These are phyloP conservation scores for Eucalyptus marginata DNA, from an alignment of 345 rosid genomes.

Conservation along the genomic window DNA sequence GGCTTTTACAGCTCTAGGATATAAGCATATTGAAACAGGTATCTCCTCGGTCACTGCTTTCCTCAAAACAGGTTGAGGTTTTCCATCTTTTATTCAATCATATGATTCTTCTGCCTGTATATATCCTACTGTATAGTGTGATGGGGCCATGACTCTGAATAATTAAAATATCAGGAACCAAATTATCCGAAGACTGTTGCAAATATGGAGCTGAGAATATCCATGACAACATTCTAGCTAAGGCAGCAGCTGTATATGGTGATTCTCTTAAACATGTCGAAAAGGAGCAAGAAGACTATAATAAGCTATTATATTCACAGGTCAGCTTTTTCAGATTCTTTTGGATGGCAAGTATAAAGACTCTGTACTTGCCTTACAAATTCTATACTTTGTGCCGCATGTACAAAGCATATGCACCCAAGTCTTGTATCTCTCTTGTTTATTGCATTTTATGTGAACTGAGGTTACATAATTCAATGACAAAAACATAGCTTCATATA, in stretches of 20 bases:
- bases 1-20: constrained; percentile 59
- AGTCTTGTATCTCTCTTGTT: neutral
- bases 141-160: neutral
- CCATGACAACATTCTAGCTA: constrained; percentile 65
- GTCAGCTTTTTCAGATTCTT: constrained; percentile 7
- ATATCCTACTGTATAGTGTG: neutral
- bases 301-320: constrained; percentile 63
- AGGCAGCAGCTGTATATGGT: constrained; percentile 88
- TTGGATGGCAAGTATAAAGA: neutral
- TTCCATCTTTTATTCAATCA: neutral
- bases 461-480: neutral
- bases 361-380: neutral
- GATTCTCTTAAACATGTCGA: constrained; percentile 85
- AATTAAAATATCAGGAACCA: constrained; percentile 44
- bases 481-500: neutral
- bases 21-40: constrained; percentile 90
- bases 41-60: neutral
- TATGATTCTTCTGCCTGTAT: neutral
- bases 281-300: constrained; percentile 85
- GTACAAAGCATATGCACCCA: neutral
- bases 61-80: neutral
- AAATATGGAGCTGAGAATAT: constrained; percentile 81
- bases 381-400: neutral
- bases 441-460: neutral
- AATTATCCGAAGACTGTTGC: constrained; percentile 79